These are phyloP conservation scores for Pseudofabraea citricarpa DNA, from an alignment of 2,329 filamentous ascomycete genomes.

Conservation along the genomic window DNA sequence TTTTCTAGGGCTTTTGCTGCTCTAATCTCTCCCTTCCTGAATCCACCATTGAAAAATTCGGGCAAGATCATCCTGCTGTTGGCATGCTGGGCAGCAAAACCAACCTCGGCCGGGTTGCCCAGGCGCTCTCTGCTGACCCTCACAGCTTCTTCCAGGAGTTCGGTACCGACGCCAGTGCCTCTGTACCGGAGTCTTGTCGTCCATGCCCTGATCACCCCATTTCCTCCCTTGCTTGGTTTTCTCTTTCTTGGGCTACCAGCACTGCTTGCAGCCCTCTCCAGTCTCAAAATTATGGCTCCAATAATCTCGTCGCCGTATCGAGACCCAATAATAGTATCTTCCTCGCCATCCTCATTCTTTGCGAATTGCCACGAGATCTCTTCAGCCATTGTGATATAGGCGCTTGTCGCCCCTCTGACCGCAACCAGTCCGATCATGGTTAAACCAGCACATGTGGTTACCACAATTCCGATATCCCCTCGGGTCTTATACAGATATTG, in stretches of 20 bases:
- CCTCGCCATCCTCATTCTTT: constrained; percentile 28
- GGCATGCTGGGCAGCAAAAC: constrained; percentile 74
- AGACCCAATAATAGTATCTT: constrained; percentile 59
- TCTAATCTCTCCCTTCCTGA: constrained; percentile 53
- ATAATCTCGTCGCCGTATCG: constrained; percentile 66
- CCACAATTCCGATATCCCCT: constrained; percentile 48
- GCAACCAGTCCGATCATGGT: constrained; percentile 59
- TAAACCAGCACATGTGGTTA: constrained; percentile 55
- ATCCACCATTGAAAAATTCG: constrained; percentile 54
- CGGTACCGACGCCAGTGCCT: constrained; percentile 65
- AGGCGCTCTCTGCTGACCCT: constrained; percentile 62
- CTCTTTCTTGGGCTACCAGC: constrained; percentile 15
- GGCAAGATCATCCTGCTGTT: constrained; percentile 64
- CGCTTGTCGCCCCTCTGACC: constrained; percentile 54
- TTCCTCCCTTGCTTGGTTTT: constrained; percentile 46
- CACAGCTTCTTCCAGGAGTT: constrained; percentile 70
- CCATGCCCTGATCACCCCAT: constrained; percentile 76
- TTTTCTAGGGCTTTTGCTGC: constrained; percentile 49
- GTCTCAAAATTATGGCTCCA: constrained; percentile 64
- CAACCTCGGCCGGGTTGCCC: constrained; percentile 61
- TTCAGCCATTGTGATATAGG: constrained; percentile 41
- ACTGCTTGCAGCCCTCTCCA: constrained; percentile 40
- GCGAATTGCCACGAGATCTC: constrained; percentile 23
- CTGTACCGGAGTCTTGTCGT: constrained; percentile 69
- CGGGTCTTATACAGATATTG: constrained; percentile 32